Conservation (phyloP, 164 flowering plant genomes). For the Vitis amurensis region DNA sequence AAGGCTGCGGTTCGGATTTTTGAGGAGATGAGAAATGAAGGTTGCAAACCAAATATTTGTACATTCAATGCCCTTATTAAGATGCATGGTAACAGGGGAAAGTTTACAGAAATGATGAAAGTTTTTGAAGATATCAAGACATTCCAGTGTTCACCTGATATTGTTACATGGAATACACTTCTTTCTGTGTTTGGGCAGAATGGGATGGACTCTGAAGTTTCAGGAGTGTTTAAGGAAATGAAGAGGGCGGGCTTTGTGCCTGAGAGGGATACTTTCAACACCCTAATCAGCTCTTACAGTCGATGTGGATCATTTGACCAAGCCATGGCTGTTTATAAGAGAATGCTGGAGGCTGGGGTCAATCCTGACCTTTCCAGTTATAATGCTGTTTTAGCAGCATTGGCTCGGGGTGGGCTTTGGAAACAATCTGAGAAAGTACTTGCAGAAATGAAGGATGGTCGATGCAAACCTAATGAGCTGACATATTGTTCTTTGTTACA, state of each 20-base stretch:
- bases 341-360: constrained; percentile 71
- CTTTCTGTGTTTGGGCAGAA: constrained; percentile 90
- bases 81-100: constrained; percentile 88
- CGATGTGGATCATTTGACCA: constrained; percentile 75
- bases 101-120: constrained; percentile 84
- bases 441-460: constrained; percentile 72
- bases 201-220: constrained; percentile 86
- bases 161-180: constrained; percentile 93
- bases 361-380: constrained; percentile 87
- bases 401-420: constrained; percentile 92
- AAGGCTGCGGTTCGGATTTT: constrained; percentile 67
- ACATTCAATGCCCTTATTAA: constrained; percentile 89
- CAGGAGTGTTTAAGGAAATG: constrained; percentile 90
- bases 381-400: constrained; percentile 86
- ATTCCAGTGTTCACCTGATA: constrained; percentile 65
- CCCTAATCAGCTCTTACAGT: constrained; percentile 87
- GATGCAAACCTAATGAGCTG: constrained; percentile 76
- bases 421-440: constrained; percentile 79
- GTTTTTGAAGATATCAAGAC: constrained; percentile 71
- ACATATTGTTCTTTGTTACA: constrained; percentile 80
- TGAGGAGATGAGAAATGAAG: constrained; percentile 74
- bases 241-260: constrained; percentile 89
- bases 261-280: constrained; percentile 88
- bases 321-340: constrained; percentile 72
- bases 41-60: constrained; percentile 87